phyloP scores from a whole-genome alignment of 768 basidiomycete genomes.

The Piloderma croceum region DNA sequence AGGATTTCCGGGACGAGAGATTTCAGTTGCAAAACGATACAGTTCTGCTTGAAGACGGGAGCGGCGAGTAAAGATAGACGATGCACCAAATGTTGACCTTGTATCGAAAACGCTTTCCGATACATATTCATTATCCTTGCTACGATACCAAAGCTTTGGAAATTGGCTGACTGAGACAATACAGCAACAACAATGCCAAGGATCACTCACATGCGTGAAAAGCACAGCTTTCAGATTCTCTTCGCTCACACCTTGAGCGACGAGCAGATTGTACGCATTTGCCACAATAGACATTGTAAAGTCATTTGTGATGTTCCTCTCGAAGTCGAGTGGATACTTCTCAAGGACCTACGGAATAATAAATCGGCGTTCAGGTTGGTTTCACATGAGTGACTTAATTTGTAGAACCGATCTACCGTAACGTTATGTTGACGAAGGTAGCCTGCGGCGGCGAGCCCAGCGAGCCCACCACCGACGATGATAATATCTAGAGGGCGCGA shows the following conservation, averaged over 20 bases:
- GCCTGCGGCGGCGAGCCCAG: slow-evolving; percentile 11
- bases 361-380: neutral
- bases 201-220: slow-evolving; percentile 8
- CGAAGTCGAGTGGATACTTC: slow-evolving; percentile 11
- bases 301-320: slow-evolving; percentile 13
- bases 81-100: slow-evolving; percentile 2
- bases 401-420: too few relatives aligned
- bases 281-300: slow-evolving; percentile 13
- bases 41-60: slow-evolving; percentile 10
- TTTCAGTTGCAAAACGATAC: slow-evolving; percentile 5
- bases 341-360: slow-evolving; percentile 9
- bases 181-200: neutral
- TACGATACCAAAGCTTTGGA: slow-evolving; percentile 5
- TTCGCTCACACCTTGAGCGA: slow-evolving; percentile 10
- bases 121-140: slow-evolving; percentile 4
- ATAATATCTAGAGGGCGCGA: slow-evolving; percentile 8
- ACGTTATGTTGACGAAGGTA: slow-evolving; percentile 11
- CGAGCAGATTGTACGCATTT: slow-evolving; percentile 7
- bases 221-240: slow-evolving; percentile 6
- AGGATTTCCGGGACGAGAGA: slow-evolving; percentile 7
- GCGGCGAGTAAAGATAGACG: slow-evolving; percentile 12
- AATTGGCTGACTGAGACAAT: neutral
- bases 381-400: neutral
- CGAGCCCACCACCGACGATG: slow-evolving; percentile 11
- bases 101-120: slow-evolving; percentile 4